phyloP scores from a whole-genome alignment of 306 rosid species.

The Cucurbita maxima region DNA sequence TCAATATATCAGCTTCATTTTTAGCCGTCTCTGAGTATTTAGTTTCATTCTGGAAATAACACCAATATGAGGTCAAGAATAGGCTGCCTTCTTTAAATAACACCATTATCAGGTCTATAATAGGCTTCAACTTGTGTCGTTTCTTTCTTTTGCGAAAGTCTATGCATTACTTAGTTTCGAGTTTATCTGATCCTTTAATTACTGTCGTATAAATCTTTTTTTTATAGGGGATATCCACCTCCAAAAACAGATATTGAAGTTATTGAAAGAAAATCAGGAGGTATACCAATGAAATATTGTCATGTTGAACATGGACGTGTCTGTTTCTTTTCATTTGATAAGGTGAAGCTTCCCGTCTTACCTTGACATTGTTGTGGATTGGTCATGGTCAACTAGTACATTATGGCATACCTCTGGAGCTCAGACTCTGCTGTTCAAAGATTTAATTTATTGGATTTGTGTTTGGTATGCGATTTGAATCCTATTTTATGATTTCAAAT shows the following conservation, averaged over 20 bases:
- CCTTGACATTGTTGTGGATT: conserved; percentile 23
- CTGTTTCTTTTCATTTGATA: conserved; percentile 59
- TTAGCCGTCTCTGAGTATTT: neutral
- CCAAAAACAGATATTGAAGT: conserved; percentile 37
- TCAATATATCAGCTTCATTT: neutral
- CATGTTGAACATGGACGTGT: conserved; percentile 46
- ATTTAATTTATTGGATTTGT: neutral
- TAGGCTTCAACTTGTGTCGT: neutral
- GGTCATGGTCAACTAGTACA: neutral
- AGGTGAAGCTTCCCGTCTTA: conserved; percentile 47
- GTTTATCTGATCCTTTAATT: neutral
- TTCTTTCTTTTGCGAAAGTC: too few species aligned
- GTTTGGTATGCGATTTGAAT: neutral
- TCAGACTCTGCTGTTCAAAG: neutral
- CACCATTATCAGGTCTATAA: too few species aligned
- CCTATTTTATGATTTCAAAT: neutral
- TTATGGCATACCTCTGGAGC: neutral
- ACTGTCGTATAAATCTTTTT: neutral
- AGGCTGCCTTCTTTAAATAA: neutral
- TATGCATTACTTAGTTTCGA: neutral
- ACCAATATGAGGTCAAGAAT: neutral
- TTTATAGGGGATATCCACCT: conserved; percentile 48
- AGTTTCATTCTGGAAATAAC: neutral
- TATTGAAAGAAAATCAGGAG: conserved; percentile 37
- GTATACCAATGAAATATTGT: conserved; percentile 49